phyloP scores from a whole-genome alignment of 202 grass and related monocot genomes.

The Schoenoplectus triqueter region DNA sequence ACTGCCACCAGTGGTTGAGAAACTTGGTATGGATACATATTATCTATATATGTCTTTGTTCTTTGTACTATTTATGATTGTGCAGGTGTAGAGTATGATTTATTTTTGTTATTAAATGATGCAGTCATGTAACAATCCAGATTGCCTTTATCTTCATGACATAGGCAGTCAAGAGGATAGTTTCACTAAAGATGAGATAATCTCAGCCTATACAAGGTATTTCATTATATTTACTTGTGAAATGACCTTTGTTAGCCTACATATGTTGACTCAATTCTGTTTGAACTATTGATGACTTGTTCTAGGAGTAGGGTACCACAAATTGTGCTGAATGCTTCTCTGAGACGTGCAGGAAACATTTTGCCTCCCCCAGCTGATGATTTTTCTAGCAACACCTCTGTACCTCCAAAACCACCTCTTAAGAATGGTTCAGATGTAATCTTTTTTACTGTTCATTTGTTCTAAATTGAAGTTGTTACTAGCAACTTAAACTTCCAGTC shows the following conservation, averaged over 20 bases:
- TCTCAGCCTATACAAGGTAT: constrained; percentile 98
- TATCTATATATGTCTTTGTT: not conserved
- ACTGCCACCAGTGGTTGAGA: constrained; percentile 93
- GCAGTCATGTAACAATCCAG: constrained; percentile 95
- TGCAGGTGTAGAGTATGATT: constrained; percentile 16
- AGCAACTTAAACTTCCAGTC: not conserved
- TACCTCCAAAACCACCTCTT: constrained; percentile 56
- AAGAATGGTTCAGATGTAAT: constrained; percentile 69
- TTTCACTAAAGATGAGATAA: constrained; percentile 98
- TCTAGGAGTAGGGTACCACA: constrained; percentile 95
- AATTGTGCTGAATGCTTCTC: constrained; percentile 71
- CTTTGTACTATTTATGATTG: constrained; percentile 31
- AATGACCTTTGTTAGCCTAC: not conserved
- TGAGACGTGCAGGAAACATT: constrained; percentile 68
- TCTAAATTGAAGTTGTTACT: not conserved
- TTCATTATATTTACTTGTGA: not conserved
- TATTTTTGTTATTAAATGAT: constrained; percentile 33
- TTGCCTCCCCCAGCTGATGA: constrained; percentile 86
- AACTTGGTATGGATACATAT: constrained; percentile 66
- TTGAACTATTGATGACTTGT: constrained; percentile 33
- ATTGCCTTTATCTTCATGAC: constrained; percentile 99
- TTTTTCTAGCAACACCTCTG: constrained; percentile 55
- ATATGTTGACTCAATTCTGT: constrained; percentile 19
- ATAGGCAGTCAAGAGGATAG: constrained; percentile 94
- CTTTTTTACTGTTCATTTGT: constrained; percentile 10